phyloP scores from a whole-genome alignment of 495 filamentous ascomycete genomes.

The Aspergillus sclerotiicarbonarius region DNA sequence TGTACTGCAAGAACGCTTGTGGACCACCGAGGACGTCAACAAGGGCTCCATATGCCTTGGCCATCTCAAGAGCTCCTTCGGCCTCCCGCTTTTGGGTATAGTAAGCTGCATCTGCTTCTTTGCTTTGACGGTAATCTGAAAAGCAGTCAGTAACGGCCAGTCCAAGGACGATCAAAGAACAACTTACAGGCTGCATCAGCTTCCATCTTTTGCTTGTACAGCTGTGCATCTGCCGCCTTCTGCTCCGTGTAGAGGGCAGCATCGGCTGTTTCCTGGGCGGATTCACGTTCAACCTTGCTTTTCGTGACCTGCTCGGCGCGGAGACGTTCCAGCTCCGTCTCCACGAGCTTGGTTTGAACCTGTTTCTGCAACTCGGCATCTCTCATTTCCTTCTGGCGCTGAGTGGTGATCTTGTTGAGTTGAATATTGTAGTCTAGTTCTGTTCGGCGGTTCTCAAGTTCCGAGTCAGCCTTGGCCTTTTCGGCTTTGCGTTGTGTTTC shows the following conservation, averaged over 20 bases:
- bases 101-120: constrained; percentile 62
- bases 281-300: constrained; percentile 69
- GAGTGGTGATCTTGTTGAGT: constrained; percentile 67
- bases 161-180: no score
- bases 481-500: constrained; percentile 81
- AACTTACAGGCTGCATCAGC: constrained; percentile 52
- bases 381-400: constrained; percentile 64
- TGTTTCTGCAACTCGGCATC: constrained; percentile 75
- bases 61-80: constrained; percentile 70
- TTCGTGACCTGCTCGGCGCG: constrained; percentile 74
- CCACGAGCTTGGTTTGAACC: constrained; percentile 70
- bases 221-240: constrained; percentile 56
- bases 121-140: constrained; percentile 37
- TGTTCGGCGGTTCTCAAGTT: constrained; percentile 65
- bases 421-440: constrained; percentile 68
- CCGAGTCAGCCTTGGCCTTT: constrained; percentile 72
- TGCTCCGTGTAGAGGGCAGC: constrained; percentile 47
- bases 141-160: background rate
- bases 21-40: constrained; percentile 72
- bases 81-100: constrained; percentile 66
- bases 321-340: constrained; percentile 74
- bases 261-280: constrained; percentile 72
- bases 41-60: constrained; percentile 69
- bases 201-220: constrained; percentile 55
- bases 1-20: constrained; percentile 68